Evolutionary conservation across 2,329 filamentous ascomycete genomes (phyloP), one percentile per base, ranked within the genome.

Genomic region (Cryoendolithus antarcticus): DNA sequence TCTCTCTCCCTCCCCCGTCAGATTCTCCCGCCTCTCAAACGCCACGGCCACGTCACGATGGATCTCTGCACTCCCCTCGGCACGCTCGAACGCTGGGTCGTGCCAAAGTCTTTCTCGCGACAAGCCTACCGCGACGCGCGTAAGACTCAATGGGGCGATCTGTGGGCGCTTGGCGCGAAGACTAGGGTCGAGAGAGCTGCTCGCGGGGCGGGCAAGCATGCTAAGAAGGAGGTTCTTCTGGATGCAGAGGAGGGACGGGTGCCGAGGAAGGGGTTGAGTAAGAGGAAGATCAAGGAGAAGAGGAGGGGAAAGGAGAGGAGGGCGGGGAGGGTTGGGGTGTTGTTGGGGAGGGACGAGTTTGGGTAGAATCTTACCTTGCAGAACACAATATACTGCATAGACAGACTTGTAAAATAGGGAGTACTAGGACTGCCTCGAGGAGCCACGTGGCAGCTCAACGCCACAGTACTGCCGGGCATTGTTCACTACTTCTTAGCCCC

Each of bases 121-220:
- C 77, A 82, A 52, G 86, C 86, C 1, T 96, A 89, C 64, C 85
- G 83, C 51, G 91, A 96, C 57, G 91, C 91, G 30, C 77, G 91
- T 45, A 98, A 98, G 64, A 74, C 81, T 1, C 66, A 66, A 38
- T 96, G 89, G 91, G 91, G 91, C 30, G 91, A 96, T 58, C 68
- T 96, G 8, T 98, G 91, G 91, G 86, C 89, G 1, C 69, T 96
- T 0, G 91, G 91, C 0, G 89, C 88, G 15, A 96, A 96, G 70
- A 93, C 86, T 0, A 72, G 86, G 9, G 72, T 82, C 3, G 55
- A 62, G 2, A 67, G 83, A 34, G 67, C 63, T 82, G 32, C 73
- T 77, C 35, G 42, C 42, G 37, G 41, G 4, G 48, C 44, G 8
- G 44, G 47, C 11, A 40, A 47, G 43, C 41, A 48, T 32, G 40